phyloP scores from a whole-genome alignment of 306 rosid species.

The Cicer cuneatum region DNA sequence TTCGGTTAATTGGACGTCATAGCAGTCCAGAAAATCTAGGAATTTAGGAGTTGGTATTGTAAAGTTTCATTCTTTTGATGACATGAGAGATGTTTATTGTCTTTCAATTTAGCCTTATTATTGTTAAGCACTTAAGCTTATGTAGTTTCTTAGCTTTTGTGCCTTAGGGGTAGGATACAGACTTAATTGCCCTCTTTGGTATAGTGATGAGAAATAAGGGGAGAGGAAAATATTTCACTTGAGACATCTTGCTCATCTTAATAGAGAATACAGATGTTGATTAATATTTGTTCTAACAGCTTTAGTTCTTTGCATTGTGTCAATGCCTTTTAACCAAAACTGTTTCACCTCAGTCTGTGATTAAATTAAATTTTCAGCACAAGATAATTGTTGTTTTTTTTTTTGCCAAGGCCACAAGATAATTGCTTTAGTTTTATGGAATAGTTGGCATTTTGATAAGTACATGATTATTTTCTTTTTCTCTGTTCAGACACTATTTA shows the following conservation, averaged over 20 bases:
- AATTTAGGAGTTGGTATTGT: constrained; percentile 27
- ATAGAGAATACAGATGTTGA: neutral
- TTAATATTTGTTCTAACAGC: neutral
- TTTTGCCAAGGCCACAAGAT: neutral
- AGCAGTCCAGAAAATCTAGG: neutral
- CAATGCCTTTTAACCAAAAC: neutral
- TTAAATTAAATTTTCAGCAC: neutral
- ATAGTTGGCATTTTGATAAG: constrained; percentile 7
- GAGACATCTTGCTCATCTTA: neutral
- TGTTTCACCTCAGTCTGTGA: neutral
- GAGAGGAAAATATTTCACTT: neutral
- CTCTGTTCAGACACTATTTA: neutral
- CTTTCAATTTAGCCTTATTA: constrained; percentile 11
- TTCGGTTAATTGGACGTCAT: constrained; percentile 16
- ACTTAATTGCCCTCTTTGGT: neutral
- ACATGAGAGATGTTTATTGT: constrained; percentile 17
- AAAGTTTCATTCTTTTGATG: constrained; percentile 35
- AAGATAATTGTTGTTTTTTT: neutral
- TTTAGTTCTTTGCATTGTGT: constrained; percentile 8
- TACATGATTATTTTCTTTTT: neutral
- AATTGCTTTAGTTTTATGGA: constrained; percentile 8
- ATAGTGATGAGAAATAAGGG: constrained; percentile 12
- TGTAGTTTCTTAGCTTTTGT: constrained; percentile 19
- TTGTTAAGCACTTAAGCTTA: constrained; percentile 10
- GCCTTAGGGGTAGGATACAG: constrained; percentile 34